A percentile compares a stretch with the other conserved stretches of the same genome.
Evolutionary conservation across 441 rosid species (phyloP).

Genomic region (Omphalea diandra): DNA sequence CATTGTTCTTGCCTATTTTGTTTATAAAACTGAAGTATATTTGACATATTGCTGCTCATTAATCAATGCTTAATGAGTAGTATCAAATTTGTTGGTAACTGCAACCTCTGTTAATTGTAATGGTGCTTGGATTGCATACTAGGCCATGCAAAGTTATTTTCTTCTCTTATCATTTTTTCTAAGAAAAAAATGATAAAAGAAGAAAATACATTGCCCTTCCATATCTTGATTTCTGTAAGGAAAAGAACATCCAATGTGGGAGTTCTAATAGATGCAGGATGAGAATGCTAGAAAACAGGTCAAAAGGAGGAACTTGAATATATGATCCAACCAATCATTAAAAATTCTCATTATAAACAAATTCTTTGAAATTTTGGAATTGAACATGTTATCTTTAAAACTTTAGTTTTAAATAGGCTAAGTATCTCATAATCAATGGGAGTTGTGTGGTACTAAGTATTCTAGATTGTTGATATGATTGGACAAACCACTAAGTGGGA

Average conservation of each 20-base stretch:
- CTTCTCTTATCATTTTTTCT: not conserved
- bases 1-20: too few species aligned
- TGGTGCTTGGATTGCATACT: not conserved
- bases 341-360: not conserved
- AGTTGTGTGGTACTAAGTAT: not conserved
- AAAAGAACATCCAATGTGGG: not conserved
- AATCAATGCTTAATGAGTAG: not conserved
- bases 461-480: not conserved
- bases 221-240: not conserved
- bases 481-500: not conserved
- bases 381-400: not conserved
- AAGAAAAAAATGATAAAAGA: not conserved
- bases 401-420: not conserved
- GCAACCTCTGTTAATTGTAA: not conserved
- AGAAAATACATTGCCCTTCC: not conserved
- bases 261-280: not conserved
- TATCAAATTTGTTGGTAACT: not conserved
- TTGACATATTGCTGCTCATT: not conserved
- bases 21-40: not conserved
- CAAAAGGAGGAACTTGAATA: not conserved
- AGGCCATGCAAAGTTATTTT: not conserved
- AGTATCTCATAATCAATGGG: not conserved
- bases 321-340: not conserved
- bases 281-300: not conserved
- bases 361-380: not conserved